Evolutionary conservation across 164 flowering plant genomes (phyloP), one percentile per base, ranked within the genome.

Genomic region (Dillenia suffruticosa): DNA sequence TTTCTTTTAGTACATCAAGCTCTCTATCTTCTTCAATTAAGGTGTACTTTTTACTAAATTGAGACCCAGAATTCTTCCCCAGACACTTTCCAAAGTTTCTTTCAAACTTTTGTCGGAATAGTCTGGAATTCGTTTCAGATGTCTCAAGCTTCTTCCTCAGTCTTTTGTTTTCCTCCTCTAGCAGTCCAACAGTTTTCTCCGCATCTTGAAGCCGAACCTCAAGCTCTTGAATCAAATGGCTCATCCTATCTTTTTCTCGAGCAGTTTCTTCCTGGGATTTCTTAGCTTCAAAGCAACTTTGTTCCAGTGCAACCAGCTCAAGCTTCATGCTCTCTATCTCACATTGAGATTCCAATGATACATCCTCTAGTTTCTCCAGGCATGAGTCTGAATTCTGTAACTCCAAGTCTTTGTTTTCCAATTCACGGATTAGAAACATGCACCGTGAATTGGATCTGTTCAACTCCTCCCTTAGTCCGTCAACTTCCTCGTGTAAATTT

Each of bases 321-420:
- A 88, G 83, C 81, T 77, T 92, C 78, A 83, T 74, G 76, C 89
- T 83, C 76, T 89, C 96, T 58, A 87, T 83, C 77, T 92, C 96
- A 74, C 94, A 87, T 59, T 85, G 89, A 12, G 83, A 87, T 58
- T 89, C 97, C 55, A 92, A 64, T 62, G 82, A 75, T 49, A 72
- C 52, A 16, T 80, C 88, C 71, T 86, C 90, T 46, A 89, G 70
- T 62, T 82, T 85, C 71, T 82, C 83, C 51, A 84, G 70, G 26
- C 56, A 65, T 46, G 61, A 68, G 16, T 46, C 49, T 45, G 88
- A 85, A 10, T 63, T 63, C 54, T 73, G 76, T 49, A 91, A 58
- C 61, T 81, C 84, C 14, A 50, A 47, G 63, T 82, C 92, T 68
- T 78, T 87, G 54, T 56, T 70, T 54, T 84, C 83, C 45, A 87